Conservation (phyloP, 345 rosid genomes). For the Eucalyptus microcorys region DNA sequence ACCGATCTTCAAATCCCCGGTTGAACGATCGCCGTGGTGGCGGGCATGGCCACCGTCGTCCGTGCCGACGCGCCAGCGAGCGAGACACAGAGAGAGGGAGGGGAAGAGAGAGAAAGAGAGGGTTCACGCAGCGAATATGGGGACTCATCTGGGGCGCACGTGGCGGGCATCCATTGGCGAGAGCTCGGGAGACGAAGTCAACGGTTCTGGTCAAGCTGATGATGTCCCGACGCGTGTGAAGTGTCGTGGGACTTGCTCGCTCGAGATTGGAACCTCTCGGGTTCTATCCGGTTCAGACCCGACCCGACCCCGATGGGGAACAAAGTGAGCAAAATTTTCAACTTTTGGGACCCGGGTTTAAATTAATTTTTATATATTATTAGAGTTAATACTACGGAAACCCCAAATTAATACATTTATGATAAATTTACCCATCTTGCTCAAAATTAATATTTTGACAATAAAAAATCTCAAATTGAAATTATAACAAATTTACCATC, state of each 20-base stretch:
- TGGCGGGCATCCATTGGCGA: slow-evolving; percentile 2
- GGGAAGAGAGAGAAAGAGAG: not conserved
- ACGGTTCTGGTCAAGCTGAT: not conserved
- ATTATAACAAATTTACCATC: too few species aligned
- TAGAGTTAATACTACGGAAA: too few species aligned
- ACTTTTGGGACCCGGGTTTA: not conserved
- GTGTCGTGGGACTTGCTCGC: not conserved
- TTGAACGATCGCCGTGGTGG: not conserved
- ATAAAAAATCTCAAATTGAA: too few species aligned
- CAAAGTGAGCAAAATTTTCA: not conserved
- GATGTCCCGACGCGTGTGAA: not conserved
- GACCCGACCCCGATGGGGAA: not conserved
- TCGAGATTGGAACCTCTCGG: not conserved
- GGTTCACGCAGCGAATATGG: slow-evolving; percentile 15
- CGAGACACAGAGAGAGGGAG: not conserved
- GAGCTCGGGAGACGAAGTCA: not conserved
- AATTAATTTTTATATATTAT: too few species aligned
- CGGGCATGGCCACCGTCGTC: not conserved
- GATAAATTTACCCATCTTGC: too few species aligned
- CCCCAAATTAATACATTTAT: too few species aligned
- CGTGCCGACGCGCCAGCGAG: not conserved
- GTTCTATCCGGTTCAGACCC: not conserved
- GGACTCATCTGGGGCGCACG: slow-evolving; percentile 2
- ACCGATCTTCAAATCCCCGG: not conserved
- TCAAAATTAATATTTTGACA: too few species aligned